Evolutionary conservation across 2,329 filamentous ascomycete genomes (phyloP), one percentile per base, ranked within the genome.

Genomic region (Epichloe typhina): DNA sequence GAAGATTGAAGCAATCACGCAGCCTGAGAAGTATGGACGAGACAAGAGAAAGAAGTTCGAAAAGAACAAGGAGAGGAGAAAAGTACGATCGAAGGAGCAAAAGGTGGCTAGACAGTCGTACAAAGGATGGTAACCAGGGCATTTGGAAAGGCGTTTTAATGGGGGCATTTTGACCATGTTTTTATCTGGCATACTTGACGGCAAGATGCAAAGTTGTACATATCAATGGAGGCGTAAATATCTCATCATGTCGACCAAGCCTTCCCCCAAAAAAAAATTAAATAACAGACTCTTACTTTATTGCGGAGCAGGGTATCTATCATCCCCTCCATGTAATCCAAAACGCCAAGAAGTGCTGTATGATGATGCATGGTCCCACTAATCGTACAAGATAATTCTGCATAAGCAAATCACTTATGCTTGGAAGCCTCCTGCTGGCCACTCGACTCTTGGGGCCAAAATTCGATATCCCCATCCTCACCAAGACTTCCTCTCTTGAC

Each of bases 21-120:
- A 85, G 61, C 93, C 93, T 1, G 91, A 93, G 69, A 84, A 76
- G 63, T 82, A 82, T 59, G 87, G 83, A 31, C 74, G 77, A 61
- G 82, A 85, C 59, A 96, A 96, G 80, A 82, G 79, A 64, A 86
- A 84, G 72, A 89, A 84, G 72, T 77, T 86, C 55, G 88, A 93
- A 64, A 82, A 83, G 72, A 93, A 93, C 74, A 89, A 83, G 70
- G 84, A 84, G 59, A 81, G 83, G 66, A 82, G 83, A 65, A 95
- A 88, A 76, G 85, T 84, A 66, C 87, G 80, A 66, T 84, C 85
- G 0, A 70, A 74, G 57, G 84, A 88, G 69, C 81, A 86, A 62
- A 82, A 85, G 66, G 80, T 80, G 47, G 74, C 75, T 67, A 80
- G 89, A 65, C 78, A 84, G 60, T 83, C 83, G 7, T 89, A 81